Evolutionary conservation across 805 yeast genomes (phyloP).

Genomic region (Candida jianshihensis): DNA sequence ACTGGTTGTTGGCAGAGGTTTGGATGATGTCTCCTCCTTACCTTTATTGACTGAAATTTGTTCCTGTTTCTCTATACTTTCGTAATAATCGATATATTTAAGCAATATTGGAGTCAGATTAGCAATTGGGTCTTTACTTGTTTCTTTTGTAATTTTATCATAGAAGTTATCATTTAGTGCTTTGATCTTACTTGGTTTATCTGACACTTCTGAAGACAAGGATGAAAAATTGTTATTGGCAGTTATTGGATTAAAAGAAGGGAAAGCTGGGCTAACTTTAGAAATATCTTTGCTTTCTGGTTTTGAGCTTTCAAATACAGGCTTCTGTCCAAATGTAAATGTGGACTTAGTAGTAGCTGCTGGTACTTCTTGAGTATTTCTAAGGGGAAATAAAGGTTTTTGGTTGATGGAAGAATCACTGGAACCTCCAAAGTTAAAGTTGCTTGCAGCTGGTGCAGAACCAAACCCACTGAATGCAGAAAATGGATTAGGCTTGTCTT

Average conservation of each 20-base stretch:
- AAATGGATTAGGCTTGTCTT: slow-evolving; percentile 10
- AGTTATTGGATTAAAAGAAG: slow-evolving; percentile 9
- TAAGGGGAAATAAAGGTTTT: too few species aligned
- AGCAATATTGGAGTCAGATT: slow-evolving; percentile 47
- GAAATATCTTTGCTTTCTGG: too few species aligned
- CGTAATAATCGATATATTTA: slow-evolving; percentile 53
- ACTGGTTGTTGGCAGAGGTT: slow-evolving; percentile 7
- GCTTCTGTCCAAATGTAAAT: too few species aligned
- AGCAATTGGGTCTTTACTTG: slow-evolving; percentile 40
- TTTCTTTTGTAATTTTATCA: slow-evolving; percentile 36
- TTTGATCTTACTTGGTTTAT: slow-evolving; percentile 42
- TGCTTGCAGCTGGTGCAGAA: slow-evolving; percentile 2
- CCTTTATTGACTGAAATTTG: slow-evolving; percentile 14
- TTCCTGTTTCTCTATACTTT: slow-evolving; percentile 27
- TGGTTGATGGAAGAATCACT: too few species aligned
- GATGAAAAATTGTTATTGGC: slow-evolving; percentile 2
- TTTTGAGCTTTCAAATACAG: too few species aligned
- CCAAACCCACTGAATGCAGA: slow-evolving; percentile 1
- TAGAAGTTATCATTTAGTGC: slow-evolving; percentile 62
- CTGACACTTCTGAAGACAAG: slow-evolving; percentile 16
- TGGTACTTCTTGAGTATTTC: too few species aligned
- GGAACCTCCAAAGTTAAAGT: too few species aligned
- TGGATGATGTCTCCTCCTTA: too few species aligned
- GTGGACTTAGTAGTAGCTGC: too few species aligned
- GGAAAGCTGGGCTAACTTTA: too few species aligned